Evolutionary conservation across 352 stramenopile genomes (phyloP), one percentile per base, ranked within the genome.

Genomic region (Albugo candida): DNA sequence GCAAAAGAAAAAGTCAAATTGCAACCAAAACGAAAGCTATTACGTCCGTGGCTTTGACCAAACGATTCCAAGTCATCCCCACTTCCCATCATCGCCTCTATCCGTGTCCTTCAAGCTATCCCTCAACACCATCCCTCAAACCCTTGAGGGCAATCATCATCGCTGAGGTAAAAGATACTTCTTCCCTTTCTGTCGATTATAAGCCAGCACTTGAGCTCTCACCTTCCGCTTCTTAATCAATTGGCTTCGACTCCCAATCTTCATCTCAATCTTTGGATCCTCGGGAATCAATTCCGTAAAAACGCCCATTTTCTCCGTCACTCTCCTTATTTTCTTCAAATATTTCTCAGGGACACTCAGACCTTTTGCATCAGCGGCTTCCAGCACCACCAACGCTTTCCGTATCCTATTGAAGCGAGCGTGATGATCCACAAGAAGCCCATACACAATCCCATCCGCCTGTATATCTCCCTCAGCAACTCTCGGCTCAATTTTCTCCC

Each of bases 221-320:
- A 83, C 70, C 57, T 81, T 81, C 43, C 73, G 70, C 67, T 84
- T 83, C 46, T 67, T 56, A 65, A 81, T 79, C 34, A 88, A 63
- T 49, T 83, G 77, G 61, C 70, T 55, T 45, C 69, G 66, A 50
- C 66, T 66, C 42, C 73, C 66, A 16, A 66, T 67, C 14, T 67
- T 58, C 40, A 84, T 58, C 35, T 84, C 70, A 14, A 69, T 71
- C 47, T 84, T 64, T 45, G 76, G 76, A 39, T 83, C 70, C 52
- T 85, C 73, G 0, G 72, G 69, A 43, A 88, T 75, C 27, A 88
- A 63, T 41, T 85, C 76, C 36, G 70, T 80, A 53, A 81, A 88
- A 17, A 88, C 48, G 13, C 73, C 71, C 48, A 70, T 78, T 31
- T 63, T 62, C 48, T 85, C 70, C 2, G 63, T 71, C 18, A 85